phyloP scores from a whole-genome alignment of 2,329 filamentous ascomycete species.

The Neofusicoccum parvum region DNA sequence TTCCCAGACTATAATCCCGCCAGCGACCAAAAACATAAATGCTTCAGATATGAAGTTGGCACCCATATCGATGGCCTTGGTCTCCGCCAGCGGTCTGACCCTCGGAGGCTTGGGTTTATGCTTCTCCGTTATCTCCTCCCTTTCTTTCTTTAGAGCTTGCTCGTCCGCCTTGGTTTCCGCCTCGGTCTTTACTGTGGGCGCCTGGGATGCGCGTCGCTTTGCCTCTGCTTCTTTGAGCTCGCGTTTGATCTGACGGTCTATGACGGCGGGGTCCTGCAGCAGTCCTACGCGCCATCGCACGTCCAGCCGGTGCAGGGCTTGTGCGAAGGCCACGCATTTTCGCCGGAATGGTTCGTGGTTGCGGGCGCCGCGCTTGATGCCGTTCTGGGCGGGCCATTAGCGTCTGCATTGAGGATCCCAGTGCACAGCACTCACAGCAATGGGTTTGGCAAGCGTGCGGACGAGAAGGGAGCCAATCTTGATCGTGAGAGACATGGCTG shows the following conservation, averaged over 20 bases:
- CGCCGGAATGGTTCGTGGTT: slow-evolving; percentile 68
- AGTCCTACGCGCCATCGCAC: slow-evolving; percentile 69
- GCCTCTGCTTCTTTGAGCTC: slow-evolving; percentile 59
- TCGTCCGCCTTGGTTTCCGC: slow-evolving; percentile 61
- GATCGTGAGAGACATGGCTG: slow-evolving; percentile 63
- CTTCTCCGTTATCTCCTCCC: slow-evolving; percentile 51
- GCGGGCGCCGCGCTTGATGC: slow-evolving; percentile 67
- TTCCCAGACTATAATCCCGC: slow-evolving; percentile 64
- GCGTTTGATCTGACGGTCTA: slow-evolving; percentile 54
- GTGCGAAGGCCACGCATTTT: slow-evolving; percentile 64
- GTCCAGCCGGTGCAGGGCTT: slow-evolving; percentile 65
- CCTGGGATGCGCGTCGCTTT: slow-evolving; percentile 44
- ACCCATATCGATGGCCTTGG: slow-evolving; percentile 69
- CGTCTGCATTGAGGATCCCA: background rate
- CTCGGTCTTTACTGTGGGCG: slow-evolving; percentile 64
- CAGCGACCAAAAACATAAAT: slow-evolving; percentile 67
- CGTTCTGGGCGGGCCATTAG: slow-evolving; percentile 51
- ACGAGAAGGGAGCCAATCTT: slow-evolving; percentile 68
- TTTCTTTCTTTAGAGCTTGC: slow-evolving; percentile 49
- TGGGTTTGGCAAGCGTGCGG: slow-evolving; percentile 67
- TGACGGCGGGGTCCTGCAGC: slow-evolving; percentile 62
- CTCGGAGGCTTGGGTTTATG: slow-evolving; percentile 36
- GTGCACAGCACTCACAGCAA: slow-evolving; percentile 56
- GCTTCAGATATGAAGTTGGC: slow-evolving; percentile 70
- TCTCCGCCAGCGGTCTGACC: slow-evolving; percentile 66